phyloP scores from a whole-genome alignment of 768 basidiomycete species.

The Lactarius evosmus region DNA sequence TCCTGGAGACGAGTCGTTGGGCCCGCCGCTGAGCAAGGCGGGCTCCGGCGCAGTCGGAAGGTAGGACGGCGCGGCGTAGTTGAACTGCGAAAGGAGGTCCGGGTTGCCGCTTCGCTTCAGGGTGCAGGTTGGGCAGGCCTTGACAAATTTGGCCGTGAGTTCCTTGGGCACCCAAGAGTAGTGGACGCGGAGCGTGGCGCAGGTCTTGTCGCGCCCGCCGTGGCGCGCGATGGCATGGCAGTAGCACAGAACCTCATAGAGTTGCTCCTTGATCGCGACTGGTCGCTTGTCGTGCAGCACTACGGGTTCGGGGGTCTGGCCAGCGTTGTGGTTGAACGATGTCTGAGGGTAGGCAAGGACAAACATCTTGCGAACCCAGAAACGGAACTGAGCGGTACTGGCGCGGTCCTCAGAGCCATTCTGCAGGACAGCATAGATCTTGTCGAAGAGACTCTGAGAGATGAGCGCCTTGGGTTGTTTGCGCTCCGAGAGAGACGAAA shows the following conservation, averaged over 20 bases:
- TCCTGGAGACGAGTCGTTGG: slow-evolving; percentile 16
- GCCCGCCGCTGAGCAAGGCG: slow-evolving; percentile 11
- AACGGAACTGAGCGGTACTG: slow-evolving; percentile 28
- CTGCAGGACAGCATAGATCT: slow-evolving; percentile 24
- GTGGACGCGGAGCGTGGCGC: slow-evolving; percentile 56
- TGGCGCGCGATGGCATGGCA: slow-evolving; percentile 65
- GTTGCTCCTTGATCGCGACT: slow-evolving; percentile 73
- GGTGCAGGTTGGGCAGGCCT: slow-evolving; percentile 72
- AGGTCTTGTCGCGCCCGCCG: slow-evolving; percentile 79
- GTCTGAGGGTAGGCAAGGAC: slow-evolving; percentile 27
- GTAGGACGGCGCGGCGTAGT: slow-evolving; percentile 1
- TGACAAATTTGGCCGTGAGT: slow-evolving; percentile 74
- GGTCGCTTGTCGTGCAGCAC: slow-evolving; percentile 69
- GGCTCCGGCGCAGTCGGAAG: not conserved
- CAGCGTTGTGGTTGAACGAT: slow-evolving; percentile 7
- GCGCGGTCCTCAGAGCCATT: slow-evolving; percentile 22
- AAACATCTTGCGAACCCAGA: slow-evolving; percentile 30
- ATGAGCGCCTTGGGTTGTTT: slow-evolving; percentile 29
- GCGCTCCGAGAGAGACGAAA: slow-evolving; percentile 26
- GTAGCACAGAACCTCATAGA: slow-evolving; percentile 74
- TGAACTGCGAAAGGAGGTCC: slow-evolving; percentile 22
- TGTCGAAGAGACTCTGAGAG: slow-evolving; percentile 26
- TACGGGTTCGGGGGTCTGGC: slow-evolving; percentile 34
- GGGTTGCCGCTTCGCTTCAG: slow-evolving; percentile 42
- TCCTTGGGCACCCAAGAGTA: slow-evolving; percentile 88